A percentile compares a stretch with the other conserved stretches of the same genome.
These are phyloP conservation scores for Dipteronia dyeriana DNA, from an alignment of 345 rosid genomes.

Conservation along the genomic window DNA sequence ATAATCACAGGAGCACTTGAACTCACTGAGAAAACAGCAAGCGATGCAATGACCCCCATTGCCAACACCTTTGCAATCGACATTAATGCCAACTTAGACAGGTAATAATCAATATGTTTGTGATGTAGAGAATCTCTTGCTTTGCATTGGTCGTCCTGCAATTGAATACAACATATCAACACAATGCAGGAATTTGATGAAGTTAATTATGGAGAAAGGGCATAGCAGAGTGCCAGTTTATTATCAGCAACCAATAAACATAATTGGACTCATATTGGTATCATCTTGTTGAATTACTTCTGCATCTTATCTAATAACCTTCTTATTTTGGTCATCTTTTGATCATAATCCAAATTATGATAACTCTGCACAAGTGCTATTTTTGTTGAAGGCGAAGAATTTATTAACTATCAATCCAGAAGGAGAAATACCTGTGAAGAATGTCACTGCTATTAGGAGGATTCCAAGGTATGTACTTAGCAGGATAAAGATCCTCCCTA, in stretches of 20 bases:
- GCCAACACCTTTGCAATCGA: conserved; percentile 58
- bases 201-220: conserved; percentile 61
- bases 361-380: background rate
- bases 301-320: background rate
- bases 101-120: conserved; percentile 26
- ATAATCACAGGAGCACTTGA: conserved; percentile 71
- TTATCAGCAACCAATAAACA: conserved; percentile 54
- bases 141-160: background rate
- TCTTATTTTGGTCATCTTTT: background rate
- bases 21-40: conserved; percentile 57
- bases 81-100: conserved; percentile 56
- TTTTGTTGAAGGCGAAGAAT: conserved; percentile 50
- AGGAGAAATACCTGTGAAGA: conserved; percentile 55
- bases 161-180: background rate
- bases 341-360: background rate
- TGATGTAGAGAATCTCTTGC: background rate
- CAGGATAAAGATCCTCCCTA: too few species aligned
- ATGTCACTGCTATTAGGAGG: conserved; percentile 48
- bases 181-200: conserved; percentile 49
- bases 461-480: conserved; percentile 51
- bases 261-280: conserved; percentile 68
- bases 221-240: conserved; percentile 75
- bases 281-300: background rate
- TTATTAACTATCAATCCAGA: conserved; percentile 55
- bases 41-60: conserved; percentile 68